Conservation (phyloP, 805 yeast species). For the Candida boleticola region DNA sequence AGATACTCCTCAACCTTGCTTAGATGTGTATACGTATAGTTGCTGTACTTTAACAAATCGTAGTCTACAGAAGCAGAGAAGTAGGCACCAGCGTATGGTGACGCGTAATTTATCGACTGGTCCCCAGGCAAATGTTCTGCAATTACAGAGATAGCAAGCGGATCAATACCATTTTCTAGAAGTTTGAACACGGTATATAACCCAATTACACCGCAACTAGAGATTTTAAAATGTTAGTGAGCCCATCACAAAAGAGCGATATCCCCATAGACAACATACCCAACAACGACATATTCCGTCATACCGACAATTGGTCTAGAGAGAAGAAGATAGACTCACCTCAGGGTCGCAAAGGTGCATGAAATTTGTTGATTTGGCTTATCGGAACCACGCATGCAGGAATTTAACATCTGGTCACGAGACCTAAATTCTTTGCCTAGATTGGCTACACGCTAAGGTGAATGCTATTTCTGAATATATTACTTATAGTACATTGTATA, state of each 20-base stretch:
- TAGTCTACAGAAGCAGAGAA: constrained; percentile 27
- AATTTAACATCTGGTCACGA: too few species aligned
- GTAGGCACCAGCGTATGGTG: constrained; percentile 28
- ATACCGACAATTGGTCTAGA: too few species aligned
- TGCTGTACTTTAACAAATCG: constrained; percentile 5
- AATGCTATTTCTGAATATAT: too few species aligned
- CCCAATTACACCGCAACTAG: constrained; percentile 11
- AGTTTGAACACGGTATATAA: constrained; percentile 12
- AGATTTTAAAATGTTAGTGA: background rate
- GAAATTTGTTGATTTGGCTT: too few species aligned
- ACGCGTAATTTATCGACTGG: constrained; percentile 20
- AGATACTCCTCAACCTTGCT: constrained; percentile 5
- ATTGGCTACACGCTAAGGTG: too few species aligned
- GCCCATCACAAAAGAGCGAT: background rate
- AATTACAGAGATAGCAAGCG: constrained; percentile 11
- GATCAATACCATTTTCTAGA: constrained; percentile 13
- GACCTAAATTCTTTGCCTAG: too few species aligned
- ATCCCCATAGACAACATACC: constrained; percentile 10
- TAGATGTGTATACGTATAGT: constrained; percentile 11
- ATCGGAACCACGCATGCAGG: too few species aligned
- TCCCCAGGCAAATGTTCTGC: constrained; percentile 26
- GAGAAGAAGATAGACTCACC: too few species aligned
- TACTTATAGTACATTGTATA: too few species aligned
- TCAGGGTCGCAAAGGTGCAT: too few species aligned
- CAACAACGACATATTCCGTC: constrained; percentile 10